phyloP scores from a whole-genome alignment of 306 rosid species.

The Ormosia semicastrata region DNA sequence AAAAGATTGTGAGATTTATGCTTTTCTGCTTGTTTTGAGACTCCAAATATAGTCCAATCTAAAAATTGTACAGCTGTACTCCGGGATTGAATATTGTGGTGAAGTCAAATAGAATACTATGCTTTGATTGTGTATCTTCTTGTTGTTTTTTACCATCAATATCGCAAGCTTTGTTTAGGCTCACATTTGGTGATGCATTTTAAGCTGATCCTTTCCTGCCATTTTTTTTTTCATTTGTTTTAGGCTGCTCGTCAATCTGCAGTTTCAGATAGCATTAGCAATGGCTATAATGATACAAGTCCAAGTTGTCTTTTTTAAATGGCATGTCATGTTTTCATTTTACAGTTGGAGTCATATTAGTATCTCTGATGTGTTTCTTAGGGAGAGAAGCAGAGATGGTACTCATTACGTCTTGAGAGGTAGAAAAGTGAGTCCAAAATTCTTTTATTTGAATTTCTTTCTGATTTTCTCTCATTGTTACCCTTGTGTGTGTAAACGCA shows the following conservation, averaged over 20 bases:
- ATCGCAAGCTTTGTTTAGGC: background rate
- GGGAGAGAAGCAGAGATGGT: constrained; percentile 60
- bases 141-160: background rate
- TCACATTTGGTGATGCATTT: background rate
- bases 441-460: background rate
- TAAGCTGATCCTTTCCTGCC: background rate
- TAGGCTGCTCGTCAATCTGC: constrained; percentile 51
- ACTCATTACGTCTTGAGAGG: constrained; percentile 32
- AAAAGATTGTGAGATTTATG: too few species aligned
- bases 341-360: background rate
- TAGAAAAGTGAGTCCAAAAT: constrained; percentile 44
- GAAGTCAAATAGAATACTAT: background rate
- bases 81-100: background rate
- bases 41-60: background rate
- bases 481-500: background rate
- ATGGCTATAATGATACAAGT: constrained; percentile 54
- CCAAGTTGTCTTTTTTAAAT: constrained; percentile 37
- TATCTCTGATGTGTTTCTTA: background rate
- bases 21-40: background rate
- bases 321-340: background rate
- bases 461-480: too few species aligned
- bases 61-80: background rate
- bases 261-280: constrained; percentile 30
- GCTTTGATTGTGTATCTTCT: background rate
- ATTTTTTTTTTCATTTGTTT: background rate